These are phyloP conservation scores for Sphagnum fallax DNA, from an alignment of 228 moss, liverwort and hornwort species.

Conservation along the genomic window DNA sequence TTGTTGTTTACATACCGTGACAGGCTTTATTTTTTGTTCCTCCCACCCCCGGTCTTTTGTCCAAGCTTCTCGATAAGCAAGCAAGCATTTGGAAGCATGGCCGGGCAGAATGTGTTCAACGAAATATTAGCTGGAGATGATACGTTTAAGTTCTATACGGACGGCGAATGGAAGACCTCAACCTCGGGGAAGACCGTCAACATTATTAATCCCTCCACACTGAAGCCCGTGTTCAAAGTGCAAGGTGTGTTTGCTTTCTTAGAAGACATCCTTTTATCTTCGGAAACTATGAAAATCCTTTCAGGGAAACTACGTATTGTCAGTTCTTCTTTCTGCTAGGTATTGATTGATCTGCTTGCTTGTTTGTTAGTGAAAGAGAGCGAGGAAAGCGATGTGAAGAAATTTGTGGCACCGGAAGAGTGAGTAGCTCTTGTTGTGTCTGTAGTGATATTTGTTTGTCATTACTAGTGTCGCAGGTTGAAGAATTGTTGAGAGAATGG, in stretches of 20 bases:
- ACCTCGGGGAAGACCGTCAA: slow-evolving; percentile 44
- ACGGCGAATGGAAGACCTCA: slow-evolving; percentile 91
- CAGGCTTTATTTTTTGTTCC: too few species aligned
- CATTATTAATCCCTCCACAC: slow-evolving; percentile 64
- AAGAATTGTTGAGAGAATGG: too few species aligned
- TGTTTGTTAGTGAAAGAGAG: neutral
- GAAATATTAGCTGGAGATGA: slow-evolving; percentile 69
- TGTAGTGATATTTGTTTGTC: too few species aligned
- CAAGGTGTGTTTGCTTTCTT: slow-evolving; percentile 45
- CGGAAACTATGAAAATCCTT: neutral
- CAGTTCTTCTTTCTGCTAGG: neutral
- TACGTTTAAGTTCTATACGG: slow-evolving; percentile 64
- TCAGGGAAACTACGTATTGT: neutral
- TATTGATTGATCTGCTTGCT: neutral
- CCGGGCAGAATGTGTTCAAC: slow-evolving; percentile 71
- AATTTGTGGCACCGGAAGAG: neutral
- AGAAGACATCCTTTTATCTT: neutral
- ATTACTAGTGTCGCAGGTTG: too few species aligned
- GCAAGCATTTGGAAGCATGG: slow-evolving; percentile 31
- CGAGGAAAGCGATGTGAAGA: neutral
- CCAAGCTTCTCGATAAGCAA: too few species aligned
- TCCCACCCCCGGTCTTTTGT: too few species aligned
- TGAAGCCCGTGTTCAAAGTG: slow-evolving; percentile 73
- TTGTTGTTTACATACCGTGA: too few species aligned
- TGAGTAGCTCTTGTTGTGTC: neutral